Evolutionary conservation across 2,329 filamentous ascomycete genomes (phyloP), one percentile per base, ranked within the genome.

Genomic region (Colletotrichum lindemuthianum): DNA sequence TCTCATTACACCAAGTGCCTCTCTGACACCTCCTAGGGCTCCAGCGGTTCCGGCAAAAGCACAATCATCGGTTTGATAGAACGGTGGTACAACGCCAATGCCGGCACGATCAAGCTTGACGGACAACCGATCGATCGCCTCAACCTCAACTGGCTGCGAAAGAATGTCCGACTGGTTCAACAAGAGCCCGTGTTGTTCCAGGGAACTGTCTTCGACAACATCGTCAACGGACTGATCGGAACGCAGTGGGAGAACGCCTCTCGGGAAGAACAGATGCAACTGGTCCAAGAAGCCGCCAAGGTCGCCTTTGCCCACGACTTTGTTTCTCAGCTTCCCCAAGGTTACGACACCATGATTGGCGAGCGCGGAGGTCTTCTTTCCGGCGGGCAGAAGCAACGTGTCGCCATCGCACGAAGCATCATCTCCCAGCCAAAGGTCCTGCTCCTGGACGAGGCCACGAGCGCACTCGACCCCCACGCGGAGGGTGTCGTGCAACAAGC

Each of bases 391-490:
- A 81, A 87, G 49, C 88, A 91, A 68, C 81, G 88, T 9, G 80
- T 91, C 32, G 85, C 88, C 1, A 90, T 91, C 60, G 78, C 78
- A 2, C 73, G 79, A n/a, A 76, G 75, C 44, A 75, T 81, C 48
- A 72, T 81, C n/a, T 75, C 74, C 3, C 69, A 78, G 37, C 78
- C 79, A 2, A 76, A 76, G 48, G 86, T 91, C 36, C 78, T 91
- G 0, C 81, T 91, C 12, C 75, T 91, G 2, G 89, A 91, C 64
- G 89, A 91, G 73, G 88, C 88, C 1, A 91, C 89, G 0, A 86
- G 82, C 48, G 86, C 88, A 0, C 71, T 81, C 16, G 77, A 79
- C 52, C 73, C 75, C 2, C 73, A 79, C 13, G 74, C 79, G 1
- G 79, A 82, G 50, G 74, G 77, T 1, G 78, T 84, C 12, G 85